These are phyloP conservation scores for Mitragyna speciosa DNA, from an alignment of 257 asterid species.

Conservation along the genomic window DNA sequence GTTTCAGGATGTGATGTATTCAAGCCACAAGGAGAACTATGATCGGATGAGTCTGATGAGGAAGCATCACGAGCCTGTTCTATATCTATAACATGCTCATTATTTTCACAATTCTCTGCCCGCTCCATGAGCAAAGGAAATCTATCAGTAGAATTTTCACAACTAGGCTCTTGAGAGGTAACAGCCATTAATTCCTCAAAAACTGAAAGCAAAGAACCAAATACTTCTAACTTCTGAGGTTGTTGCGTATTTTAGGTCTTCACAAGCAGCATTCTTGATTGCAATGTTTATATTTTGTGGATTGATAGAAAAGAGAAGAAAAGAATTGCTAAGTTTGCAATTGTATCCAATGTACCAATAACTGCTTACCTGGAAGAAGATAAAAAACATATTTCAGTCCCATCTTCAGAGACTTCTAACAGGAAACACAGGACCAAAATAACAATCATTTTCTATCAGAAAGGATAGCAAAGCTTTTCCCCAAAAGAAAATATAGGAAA, in stretches of 20 bases:
- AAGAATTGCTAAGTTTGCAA: conserved; percentile 3
- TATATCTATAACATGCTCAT: conserved; percentile 40
- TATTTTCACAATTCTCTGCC: conserved; percentile 27
- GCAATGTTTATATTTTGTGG: background rate
- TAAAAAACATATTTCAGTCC: background rate
- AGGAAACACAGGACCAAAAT: too few relatives aligned
- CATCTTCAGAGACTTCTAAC: background rate
- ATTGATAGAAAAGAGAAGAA: background rate
- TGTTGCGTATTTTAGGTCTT: conserved; percentile 10
- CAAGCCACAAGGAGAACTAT: conserved; percentile 23
- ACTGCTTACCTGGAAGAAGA: conserved; percentile 11
- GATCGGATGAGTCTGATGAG: conserved; percentile 28
- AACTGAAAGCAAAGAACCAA: conserved; percentile 4
- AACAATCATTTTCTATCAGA: too few relatives aligned
- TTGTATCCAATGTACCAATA: background rate
- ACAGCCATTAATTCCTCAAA: conserved; percentile 35
- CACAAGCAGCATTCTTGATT: conserved; percentile 11
- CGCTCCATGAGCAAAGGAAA: conserved; percentile 50
- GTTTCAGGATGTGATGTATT: conserved; percentile 22
- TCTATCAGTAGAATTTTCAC: conserved; percentile 32
- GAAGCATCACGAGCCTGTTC: conserved; percentile 35
- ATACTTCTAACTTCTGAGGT: background rate
- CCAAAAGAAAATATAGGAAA: conserved; percentile 4
- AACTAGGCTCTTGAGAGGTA: conserved; percentile 31
- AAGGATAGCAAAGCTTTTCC: too few relatives aligned